Conservation (phyloP, 345 rosid genomes). For the Chamaenerion angustifolium region DNA sequence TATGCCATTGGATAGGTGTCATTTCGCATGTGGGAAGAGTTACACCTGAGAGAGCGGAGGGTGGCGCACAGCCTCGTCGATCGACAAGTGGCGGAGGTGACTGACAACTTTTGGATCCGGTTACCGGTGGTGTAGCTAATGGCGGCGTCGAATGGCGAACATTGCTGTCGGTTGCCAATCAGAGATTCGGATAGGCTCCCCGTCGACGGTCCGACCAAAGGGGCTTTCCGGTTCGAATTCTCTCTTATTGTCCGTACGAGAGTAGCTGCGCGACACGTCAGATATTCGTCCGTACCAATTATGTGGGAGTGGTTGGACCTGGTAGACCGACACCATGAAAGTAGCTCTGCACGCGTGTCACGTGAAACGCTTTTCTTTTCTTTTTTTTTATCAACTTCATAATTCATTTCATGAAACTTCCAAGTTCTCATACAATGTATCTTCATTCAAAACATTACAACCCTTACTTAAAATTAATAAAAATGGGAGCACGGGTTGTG, state of each 20-base stretch:
- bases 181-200: constrained; percentile 6
- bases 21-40: neutral
- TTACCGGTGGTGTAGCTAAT: constrained; percentile 1
- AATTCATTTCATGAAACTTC: too few species aligned
- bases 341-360: constrained; percentile 4
- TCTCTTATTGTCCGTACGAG: neutral
- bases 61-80: neutral
- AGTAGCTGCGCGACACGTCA: neutral
- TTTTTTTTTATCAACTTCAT: too few species aligned
- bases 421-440: too few species aligned
- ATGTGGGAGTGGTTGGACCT: too few species aligned
- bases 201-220: neutral
- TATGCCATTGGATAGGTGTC: neutral
- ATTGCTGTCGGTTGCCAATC: constrained; percentile 10
- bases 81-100: neutral
- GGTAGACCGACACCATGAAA: too few species aligned
- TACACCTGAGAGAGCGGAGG: neutral
- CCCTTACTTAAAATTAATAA: too few species aligned
- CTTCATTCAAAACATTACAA: too few species aligned
- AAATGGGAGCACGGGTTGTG: too few species aligned
- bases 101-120: constrained; percentile 1
- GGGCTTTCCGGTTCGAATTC: too few species aligned
- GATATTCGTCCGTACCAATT: neutral
- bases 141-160: neutral
- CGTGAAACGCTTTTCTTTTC: too few species aligned